phyloP scores from a whole-genome alignment of 306 rosid species.

The Vicia villosa region DNA sequence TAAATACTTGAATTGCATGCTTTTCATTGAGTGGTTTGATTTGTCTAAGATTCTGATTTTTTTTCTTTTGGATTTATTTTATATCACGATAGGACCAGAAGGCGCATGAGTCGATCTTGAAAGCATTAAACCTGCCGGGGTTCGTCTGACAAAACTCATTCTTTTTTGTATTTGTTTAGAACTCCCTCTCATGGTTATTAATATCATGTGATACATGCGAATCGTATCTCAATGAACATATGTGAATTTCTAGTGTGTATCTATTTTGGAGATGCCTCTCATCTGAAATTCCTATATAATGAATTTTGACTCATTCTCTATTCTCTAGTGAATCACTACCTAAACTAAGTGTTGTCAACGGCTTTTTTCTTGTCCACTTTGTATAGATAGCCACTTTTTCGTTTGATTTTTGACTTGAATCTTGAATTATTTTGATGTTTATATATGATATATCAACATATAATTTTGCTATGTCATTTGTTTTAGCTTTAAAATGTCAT shows the following conservation, averaged over 20 bases:
- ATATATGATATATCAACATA: too few relatives aligned
- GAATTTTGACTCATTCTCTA: too few relatives aligned
- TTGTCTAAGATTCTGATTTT: slow-evolving; percentile 34
- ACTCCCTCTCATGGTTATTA: neutral
- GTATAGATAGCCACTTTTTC: too few relatives aligned
- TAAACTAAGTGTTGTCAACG: neutral
- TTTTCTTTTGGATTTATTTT: slow-evolving; percentile 35
- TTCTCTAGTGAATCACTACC: neutral
- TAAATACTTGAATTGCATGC: too few relatives aligned
- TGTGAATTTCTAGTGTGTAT: neutral
- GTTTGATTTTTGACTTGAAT: too few relatives aligned
- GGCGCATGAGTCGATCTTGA: slow-evolving; percentile 88
- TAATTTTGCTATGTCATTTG: too few relatives aligned
- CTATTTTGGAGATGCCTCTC: neutral
- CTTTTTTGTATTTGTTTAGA: slow-evolving; percentile 33
- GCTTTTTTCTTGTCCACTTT: too few relatives aligned
- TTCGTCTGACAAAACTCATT: too few relatives aligned
- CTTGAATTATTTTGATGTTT: too few relatives aligned
- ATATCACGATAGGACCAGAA: slow-evolving; percentile 67
- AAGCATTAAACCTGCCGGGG: slow-evolving; percentile 70
- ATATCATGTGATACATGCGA: neutral
- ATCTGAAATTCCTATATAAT: too few relatives aligned
- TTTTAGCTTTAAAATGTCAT: too few relatives aligned
- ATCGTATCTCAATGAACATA: neutral
- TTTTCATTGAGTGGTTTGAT: slow-evolving; percentile 24